phyloP scores from a whole-genome alignment of 192 early-diverging fungal genomes.

The Thamnidium elegans region DNA sequence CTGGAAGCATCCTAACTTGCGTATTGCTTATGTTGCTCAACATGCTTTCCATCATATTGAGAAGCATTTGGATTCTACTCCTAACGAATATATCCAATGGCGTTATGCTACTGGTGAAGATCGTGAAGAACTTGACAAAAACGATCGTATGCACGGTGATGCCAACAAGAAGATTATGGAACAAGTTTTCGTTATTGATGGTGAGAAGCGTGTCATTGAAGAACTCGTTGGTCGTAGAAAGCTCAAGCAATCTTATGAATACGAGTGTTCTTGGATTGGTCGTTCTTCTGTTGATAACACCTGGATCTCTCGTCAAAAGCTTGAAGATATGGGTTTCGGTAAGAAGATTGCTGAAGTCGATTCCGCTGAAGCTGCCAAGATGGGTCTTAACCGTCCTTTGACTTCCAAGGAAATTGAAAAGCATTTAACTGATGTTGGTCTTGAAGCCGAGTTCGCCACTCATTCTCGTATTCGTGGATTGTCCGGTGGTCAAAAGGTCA shows the following conservation, averaged over 20 bases:
- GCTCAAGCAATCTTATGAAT: constrained; percentile 79
- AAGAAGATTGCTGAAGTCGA: constrained; percentile 78
- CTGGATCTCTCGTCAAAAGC: constrained; percentile 70
- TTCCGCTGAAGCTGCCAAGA: constrained; percentile 64
- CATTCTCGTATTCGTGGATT: constrained; percentile 67
- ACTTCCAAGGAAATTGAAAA: constrained; percentile 66
- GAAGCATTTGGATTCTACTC: constrained; percentile 71
- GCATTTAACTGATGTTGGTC: constrained; percentile 76
- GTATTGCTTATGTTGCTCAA: constrained; percentile 83
- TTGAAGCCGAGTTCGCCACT: constrained; percentile 74
- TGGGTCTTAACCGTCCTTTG: constrained; percentile 71
- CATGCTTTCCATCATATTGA: constrained; percentile 88
- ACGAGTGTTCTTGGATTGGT: constrained; percentile 74
- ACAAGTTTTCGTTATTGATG: constrained; percentile 50
- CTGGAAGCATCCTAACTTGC: constrained; percentile 50
- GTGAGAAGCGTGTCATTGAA: constrained; percentile 65
- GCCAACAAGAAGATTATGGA: constrained; percentile 61
- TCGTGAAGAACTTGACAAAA: constrained; percentile 75
- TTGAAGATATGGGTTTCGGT: constrained; percentile 70
- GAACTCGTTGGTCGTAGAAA: constrained; percentile 70
- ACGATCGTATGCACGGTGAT: constrained; percentile 61
- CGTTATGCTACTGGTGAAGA: constrained; percentile 76
- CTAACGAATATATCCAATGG: constrained; percentile 82
- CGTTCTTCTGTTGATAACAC: constrained; percentile 61
- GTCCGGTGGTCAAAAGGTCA: constrained; percentile 84